phyloP scores from a whole-genome alignment of 2,329 filamentous ascomycete species.

The Ambrosiella beaveri region DNA sequence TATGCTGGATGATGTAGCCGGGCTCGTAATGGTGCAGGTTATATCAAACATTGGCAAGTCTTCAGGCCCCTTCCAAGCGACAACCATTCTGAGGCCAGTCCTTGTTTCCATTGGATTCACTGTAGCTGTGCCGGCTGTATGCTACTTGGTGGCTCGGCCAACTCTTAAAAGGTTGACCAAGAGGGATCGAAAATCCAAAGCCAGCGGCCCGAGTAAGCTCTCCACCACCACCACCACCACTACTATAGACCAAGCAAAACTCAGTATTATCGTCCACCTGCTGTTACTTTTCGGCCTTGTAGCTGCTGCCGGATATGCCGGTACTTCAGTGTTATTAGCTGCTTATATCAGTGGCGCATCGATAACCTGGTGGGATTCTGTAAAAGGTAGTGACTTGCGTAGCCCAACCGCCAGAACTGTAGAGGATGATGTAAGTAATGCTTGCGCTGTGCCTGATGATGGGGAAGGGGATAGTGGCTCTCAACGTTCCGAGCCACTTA shows the following conservation, averaged over 20 bases:
- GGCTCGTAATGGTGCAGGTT: constrained; percentile 60
- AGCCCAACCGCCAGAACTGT: no score
- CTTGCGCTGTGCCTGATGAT: no score
- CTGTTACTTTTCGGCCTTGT: constrained; percentile 34
- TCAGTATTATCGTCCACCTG: constrained; percentile 16
- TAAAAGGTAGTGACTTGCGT: not conserved
- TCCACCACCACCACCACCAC: not conserved
- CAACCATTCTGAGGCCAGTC: constrained; percentile 27
- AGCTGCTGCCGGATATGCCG: constrained; percentile 37
- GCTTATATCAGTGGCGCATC: constrained; percentile 44
- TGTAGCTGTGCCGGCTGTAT: constrained; percentile 27
- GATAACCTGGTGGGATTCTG: constrained; percentile 40
- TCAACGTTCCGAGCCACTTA: no score
- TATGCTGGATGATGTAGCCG: constrained; percentile 69
- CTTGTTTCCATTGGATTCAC: constrained; percentile 35
- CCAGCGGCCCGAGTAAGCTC: not conserved
- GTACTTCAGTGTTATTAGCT: constrained; percentile 44
- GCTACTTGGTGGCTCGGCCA: constrained; percentile 28
- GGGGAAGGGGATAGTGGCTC: no score
- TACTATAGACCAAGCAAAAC: not conserved
- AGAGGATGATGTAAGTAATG: no score
- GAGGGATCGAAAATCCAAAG: not conserved
- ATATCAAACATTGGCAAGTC: constrained; percentile 43
- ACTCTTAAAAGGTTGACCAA: constrained; percentile 20
- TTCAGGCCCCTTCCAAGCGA: constrained; percentile 17